A percentile compares a stretch with the other conserved stretches of the same genome.
phyloP scores from a whole-genome alignment of 2,329 filamentous ascomycete species.

The Rhynchosporium graminicola region DNA sequence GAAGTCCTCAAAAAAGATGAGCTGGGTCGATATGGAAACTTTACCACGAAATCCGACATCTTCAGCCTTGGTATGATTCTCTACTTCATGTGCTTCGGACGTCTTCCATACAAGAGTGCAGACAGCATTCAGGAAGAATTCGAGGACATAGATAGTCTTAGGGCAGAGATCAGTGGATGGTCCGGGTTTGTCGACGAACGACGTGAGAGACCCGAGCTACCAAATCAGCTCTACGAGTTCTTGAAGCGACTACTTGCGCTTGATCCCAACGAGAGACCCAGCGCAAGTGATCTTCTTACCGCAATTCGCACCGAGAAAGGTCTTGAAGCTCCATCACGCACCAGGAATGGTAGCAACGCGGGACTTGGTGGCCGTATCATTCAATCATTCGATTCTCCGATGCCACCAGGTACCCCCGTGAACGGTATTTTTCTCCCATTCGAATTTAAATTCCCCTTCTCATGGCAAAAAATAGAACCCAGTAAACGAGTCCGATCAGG shows the following conservation, averaged over 20 bases:
- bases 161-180: constrained; percentile 86
- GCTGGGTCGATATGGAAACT: constrained; percentile 80
- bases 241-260: constrained; percentile 79
- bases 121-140: constrained; percentile 87
- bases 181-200: constrained; percentile 79
- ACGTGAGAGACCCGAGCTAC: constrained; percentile 76
- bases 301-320: constrained; percentile 40
- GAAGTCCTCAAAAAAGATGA: constrained; percentile 77
- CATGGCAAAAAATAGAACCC: constrained; percentile 28
- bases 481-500: constrained; percentile 34
- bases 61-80: constrained; percentile 98
- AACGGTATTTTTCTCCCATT: constrained; percentile 29
- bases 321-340: constrained; percentile 36
- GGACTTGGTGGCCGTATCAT: constrained; percentile 37
- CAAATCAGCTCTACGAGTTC: constrained; percentile 80
- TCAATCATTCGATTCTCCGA: constrained; percentile 39
- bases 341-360: constrained; percentile 32
- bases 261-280: constrained; percentile 74
- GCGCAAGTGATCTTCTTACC: constrained; percentile 77
- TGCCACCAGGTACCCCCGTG: constrained; percentile 35
- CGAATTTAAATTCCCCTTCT: constrained; percentile 15
- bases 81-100: constrained; percentile 95
- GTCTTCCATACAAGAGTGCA: constrained; percentile 80
- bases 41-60: constrained; percentile 96
- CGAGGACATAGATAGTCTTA: constrained; percentile 83